Evolutionary conservation across 2,329 filamentous ascomycete genomes (phyloP), one percentile per base, ranked within the genome.

Genomic region (Colletotrichum gloeosporioides): DNA sequence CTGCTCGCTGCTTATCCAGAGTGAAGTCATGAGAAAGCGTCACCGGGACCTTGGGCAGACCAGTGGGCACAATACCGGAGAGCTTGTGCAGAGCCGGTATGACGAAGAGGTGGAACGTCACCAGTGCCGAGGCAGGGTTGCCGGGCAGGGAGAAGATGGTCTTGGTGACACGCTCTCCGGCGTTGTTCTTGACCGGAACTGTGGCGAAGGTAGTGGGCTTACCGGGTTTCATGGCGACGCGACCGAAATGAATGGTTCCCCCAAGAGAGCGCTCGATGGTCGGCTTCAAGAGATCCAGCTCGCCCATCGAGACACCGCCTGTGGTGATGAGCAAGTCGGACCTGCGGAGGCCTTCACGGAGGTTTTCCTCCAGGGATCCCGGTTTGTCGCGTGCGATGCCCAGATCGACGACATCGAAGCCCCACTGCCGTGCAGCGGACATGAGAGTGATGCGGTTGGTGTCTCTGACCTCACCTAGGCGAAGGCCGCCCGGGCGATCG

Each of bases 181-280:
- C 82, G 77, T 90, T 90, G 75, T 91, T 88, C 83, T 93, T 93
- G 53, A 90, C 88, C 2, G 95, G 93, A 0, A 99, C 90, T 0
- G 95, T 98, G 4, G 97, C 97, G 84, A 99, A 99, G 0, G 97
- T 99, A 0, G 96, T 98, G 3, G 97, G 97, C 85, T 99, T 99
- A 6, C 97, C 97, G 0, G 97, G 97, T 87, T 99, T 99, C 97
- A 99, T 99, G 71, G 94, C 92, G 4, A 99, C 97, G 4, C 97
- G 94, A 29, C 97, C 97, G 80, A 99, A 99, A 85, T 98, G 97
- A 79, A 99, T 98, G 0, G 93, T 97, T 9, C 97, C 97, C 73
- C 96, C 95, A 1, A 99, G 91, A 2, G 93, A 90, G 57, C 96
- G 93, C 87, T 99, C 97, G 80, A 99, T 95, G 0, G 96, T 99